Percentiles rank a stretch among this genome's conserved stretches.
Evolutionary conservation across 2,329 filamentous ascomycete genomes (phyloP).

Genomic region (Fusarium lateritium): DNA sequence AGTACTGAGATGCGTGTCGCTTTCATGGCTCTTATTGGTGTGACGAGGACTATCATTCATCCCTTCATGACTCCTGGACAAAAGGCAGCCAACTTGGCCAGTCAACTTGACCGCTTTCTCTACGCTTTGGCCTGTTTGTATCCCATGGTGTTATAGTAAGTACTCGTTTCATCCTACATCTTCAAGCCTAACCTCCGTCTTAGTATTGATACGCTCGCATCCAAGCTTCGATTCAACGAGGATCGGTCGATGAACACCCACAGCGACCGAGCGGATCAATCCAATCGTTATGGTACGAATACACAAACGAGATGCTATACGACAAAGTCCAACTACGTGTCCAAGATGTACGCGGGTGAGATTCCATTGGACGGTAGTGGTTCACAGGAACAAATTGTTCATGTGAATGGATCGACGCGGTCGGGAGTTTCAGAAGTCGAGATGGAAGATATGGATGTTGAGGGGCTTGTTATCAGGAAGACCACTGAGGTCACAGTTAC

Average conservation of each 20-base stretch:
- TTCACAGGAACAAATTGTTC: conserved; percentile 28
- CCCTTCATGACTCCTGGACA: conserved; percentile 56
- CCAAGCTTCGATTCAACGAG: conserved; percentile 48
- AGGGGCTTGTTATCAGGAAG: conserved; percentile 39
- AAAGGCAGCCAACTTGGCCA: conserved; percentile 53
- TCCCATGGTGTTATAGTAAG: conserved; percentile 58
- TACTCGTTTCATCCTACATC: rapidly evolving
- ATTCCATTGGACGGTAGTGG: conserved; percentile 11
- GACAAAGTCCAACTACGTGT: conserved; percentile 19
- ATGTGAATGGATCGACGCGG: conserved; percentile 24
- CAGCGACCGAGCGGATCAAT: conserved; percentile 11
- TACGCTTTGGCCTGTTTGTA: conserved; percentile 60
- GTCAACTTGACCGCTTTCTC: conserved; percentile 58
- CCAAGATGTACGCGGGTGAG: conserved; percentile 2
- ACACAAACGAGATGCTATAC: conserved; percentile 31
- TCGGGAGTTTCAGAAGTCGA: conserved; percentile 24
- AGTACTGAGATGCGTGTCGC: conserved; percentile 59
- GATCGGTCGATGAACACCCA: conserved; percentile 25
- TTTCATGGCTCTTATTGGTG: conserved; percentile 55
- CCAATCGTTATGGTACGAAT: conserved; percentile 10
- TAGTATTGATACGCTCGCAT: conserved; percentile 54
- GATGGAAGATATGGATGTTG: conserved; percentile 25
- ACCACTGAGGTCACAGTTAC: conserved; percentile 41
- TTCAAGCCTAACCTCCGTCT: neutral
- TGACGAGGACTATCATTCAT: conserved; percentile 58